A percentile compares a stretch with the other conserved stretches of the same genome.
These are phyloP conservation scores for Excoecaria cochinchinensis DNA, from an alignment of 345 rosid species.

Conservation along the genomic window DNA sequence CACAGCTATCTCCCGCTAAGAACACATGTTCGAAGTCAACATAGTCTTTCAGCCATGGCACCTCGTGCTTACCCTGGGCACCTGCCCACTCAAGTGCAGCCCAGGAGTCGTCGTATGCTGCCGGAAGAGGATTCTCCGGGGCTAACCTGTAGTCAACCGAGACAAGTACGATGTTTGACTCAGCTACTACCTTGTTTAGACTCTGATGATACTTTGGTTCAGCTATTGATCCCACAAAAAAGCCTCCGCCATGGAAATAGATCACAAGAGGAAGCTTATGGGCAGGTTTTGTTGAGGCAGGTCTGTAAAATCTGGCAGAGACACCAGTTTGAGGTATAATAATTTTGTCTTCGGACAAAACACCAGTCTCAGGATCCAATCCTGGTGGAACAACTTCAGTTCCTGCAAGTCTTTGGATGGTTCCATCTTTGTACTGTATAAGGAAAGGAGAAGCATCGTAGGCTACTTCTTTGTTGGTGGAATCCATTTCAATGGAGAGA, in stretches of 20 bases:
- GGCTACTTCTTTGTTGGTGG: conserved; percentile 41
- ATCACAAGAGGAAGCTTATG: conserved; percentile 56
- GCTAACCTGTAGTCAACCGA: conserved; percentile 69
- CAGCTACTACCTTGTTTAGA: conserved; percentile 56
- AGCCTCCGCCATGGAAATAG: conserved; percentile 84
- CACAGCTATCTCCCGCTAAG: conserved; percentile 73
- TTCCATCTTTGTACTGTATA: conserved; percentile 57
- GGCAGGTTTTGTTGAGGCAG: conserved; percentile 22
- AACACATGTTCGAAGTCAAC: conserved; percentile 46
- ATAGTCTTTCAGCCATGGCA: conserved; percentile 53
- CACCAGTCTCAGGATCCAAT: conserved; percentile 51
- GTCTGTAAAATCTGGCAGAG: conserved; percentile 65
- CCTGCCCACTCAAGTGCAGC: conserved; percentile 53
- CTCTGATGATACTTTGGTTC: conserved; percentile 58
- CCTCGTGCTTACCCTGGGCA: conserved; percentile 26
- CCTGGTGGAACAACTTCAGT: conserved; percentile 53
- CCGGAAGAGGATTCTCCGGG: conserved; percentile 74
- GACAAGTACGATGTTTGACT: conserved; percentile 54
- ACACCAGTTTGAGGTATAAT: conserved; percentile 48
- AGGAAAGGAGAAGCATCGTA: conserved; percentile 57
- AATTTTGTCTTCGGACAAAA: conserved; percentile 59
- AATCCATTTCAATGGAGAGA: conserved; percentile 30
- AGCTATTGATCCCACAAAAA: conserved; percentile 52
- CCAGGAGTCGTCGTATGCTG: conserved; percentile 72
- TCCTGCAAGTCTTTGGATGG: conserved; percentile 53